A percentile compares a stretch with the other conserved stretches of the same genome.
phyloP scores from a whole-genome alignment of 2,329 filamentous ascomycete species.

The Lachnellula cervina region DNA sequence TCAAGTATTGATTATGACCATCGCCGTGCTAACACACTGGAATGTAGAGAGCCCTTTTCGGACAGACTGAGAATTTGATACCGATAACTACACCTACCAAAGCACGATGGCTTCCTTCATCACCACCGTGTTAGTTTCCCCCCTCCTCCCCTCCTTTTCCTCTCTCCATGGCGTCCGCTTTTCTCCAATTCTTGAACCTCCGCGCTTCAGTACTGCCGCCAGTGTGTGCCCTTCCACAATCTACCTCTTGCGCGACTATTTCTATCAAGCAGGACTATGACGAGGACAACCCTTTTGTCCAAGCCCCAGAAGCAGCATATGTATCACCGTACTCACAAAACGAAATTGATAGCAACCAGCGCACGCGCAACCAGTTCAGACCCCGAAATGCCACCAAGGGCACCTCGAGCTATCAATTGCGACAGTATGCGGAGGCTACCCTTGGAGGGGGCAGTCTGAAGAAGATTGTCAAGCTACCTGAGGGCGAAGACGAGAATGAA shows the following conservation, averaged over 20 bases:
- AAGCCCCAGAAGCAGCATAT: slow-evolving; percentile 35
- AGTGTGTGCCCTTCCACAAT: slow-evolving; percentile 26
- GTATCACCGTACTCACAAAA: slow-evolving; percentile 35
- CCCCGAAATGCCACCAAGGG: slow-evolving; percentile 80
- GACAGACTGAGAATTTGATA: neutral
- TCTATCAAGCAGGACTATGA: slow-evolving; percentile 8
- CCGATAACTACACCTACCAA: slow-evolving; percentile 3
- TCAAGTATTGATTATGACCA: neutral
- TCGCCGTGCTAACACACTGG: slow-evolving; percentile 27
- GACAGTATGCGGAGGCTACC: slow-evolving; percentile 97
- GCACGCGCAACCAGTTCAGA: slow-evolving; percentile 86
- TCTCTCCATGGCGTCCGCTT: slow-evolving; percentile 26
- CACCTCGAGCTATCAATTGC: slow-evolving; percentile 85
- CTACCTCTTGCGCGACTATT: slow-evolving; percentile 27
- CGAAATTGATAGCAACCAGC: slow-evolving; percentile 62
- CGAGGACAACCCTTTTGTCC: slow-evolving; percentile 33
- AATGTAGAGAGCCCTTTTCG: slow-evolving; percentile 19
- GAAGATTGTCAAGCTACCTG: slow-evolving; percentile 94
- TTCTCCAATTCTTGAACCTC: slow-evolving; percentile 33
- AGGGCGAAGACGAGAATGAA: slow-evolving; percentile 96
- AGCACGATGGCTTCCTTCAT: slow-evolving; percentile 70
- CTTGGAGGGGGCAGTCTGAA: slow-evolving; percentile 89
- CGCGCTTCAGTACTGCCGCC: slow-evolving; percentile 17
- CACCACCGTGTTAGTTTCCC: slow-evolving; percentile 68
- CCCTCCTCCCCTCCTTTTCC: slow-evolving; percentile 15